Base-by-base conservation (phyloP, 1,284 basidiomycete genomes). In the Pisolithus thermaeus region DNA sequence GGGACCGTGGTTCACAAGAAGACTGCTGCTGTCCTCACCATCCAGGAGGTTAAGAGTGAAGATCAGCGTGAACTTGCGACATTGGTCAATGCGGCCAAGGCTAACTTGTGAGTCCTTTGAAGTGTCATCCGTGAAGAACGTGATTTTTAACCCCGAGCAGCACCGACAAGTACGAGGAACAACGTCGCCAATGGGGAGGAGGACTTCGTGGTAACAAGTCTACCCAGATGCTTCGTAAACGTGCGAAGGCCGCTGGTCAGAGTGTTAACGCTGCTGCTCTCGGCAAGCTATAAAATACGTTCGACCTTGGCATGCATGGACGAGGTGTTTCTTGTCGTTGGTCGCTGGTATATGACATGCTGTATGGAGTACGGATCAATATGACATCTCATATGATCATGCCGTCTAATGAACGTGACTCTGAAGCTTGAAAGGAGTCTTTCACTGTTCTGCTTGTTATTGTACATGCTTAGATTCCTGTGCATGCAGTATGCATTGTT, bases 1-100 rank as follows among this genome's bases (percentile, higher is more conserved):
- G 96, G 96, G 62, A 92, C 92, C 14, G 90, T 96, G 54, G 93
- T 95, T 49, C 91, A 95, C 84, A 97, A 97, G 85, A 98, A 98
- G 87, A 97, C 94, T 53, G 84, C 93, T 50, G 90, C 95, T 56
- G 89, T 97, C 56, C 75, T 94, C 54, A 87, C 90, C 47, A 74
- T 99, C 60, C 90, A 96, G 75, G 93, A 98, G 50, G 95, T 98
- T 65, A 87, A 85, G 74, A 90, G 86, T 67, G 96, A 97, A 76
- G 96, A 98, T 77, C 78, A 87, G 70, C 86, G 90, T 60, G 95
- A 98, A 64, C 88, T 98, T 51, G 87, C 92, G 52, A 96, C 90
- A 62, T 80, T 99, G 63, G 82, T 98, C 69, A 87, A 84, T 61
- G 95, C 95, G 58, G 87, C 92, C 66, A 98, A 98, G 81, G 91